These are phyloP conservation scores for Penicillium italicum DNA, from an alignment of 2,329 filamentous ascomycete genomes.

Conservation along the genomic window DNA sequence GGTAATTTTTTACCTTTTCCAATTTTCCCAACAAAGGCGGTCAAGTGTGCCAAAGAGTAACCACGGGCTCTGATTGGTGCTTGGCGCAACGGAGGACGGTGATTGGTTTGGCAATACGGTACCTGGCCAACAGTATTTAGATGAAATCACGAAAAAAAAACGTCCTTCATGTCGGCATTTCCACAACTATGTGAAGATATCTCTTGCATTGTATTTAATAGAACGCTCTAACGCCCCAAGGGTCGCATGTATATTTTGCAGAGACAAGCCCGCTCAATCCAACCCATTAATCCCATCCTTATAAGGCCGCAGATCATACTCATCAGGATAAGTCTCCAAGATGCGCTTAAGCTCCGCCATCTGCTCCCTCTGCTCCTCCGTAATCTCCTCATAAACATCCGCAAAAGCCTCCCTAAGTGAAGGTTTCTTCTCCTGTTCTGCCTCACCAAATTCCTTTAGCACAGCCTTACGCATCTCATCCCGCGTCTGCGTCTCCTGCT, in stretches of 20 bases:
- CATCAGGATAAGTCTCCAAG: constrained; percentile 79
- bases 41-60: too few relatives aligned
- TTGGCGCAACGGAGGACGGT: too few relatives aligned
- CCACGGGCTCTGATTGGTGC: too few relatives aligned
- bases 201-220: background rate
- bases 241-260: constrained; percentile 49
- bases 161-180: background rate
- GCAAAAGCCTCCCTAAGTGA: constrained; percentile 62
- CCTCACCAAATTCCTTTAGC: constrained; percentile 76
- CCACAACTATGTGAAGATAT: background rate
- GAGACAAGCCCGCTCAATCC: constrained; percentile 56
- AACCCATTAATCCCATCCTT: constrained; percentile 69
- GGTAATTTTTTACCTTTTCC: too few relatives aligned
- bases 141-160: too few relatives aligned
- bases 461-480: constrained; percentile 68
- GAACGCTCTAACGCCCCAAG: background rate
- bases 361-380: constrained; percentile 72
- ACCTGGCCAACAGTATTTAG: too few relatives aligned
- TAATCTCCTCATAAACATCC: constrained; percentile 85
- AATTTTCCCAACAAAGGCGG: too few relatives aligned
- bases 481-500: constrained; percentile 70
- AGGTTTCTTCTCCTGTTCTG: constrained; percentile 54
- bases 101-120: too few relatives aligned
- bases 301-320: constrained; percentile 79
- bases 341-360: constrained; percentile 72